These are phyloP conservation scores for Phytopythium delawarense DNA, from an alignment of 352 stramenopile species.

Conservation along the genomic window DNA sequence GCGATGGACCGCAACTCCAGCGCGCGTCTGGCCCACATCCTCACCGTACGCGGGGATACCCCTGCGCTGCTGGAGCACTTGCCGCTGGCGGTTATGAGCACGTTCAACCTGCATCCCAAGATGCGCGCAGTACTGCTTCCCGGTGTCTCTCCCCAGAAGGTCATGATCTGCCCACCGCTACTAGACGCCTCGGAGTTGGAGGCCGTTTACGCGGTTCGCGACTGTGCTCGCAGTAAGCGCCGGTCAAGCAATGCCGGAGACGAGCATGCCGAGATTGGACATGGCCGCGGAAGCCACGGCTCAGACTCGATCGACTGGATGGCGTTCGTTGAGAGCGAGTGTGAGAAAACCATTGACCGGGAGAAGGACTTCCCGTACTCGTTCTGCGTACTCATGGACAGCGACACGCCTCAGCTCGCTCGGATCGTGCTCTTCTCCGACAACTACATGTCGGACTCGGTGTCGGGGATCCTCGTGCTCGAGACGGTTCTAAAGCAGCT, in stretches of 20 bases:
- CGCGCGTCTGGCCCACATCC: conserved; percentile 44
- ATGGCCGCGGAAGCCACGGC: background rate
- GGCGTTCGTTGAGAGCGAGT: conserved; percentile 39
- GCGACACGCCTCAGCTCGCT: conserved; percentile 30
- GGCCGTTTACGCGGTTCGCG: conserved; percentile 20
- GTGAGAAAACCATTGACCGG: conserved; percentile 35
- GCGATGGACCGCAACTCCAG: conserved; percentile 44
- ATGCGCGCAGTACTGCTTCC: conserved; percentile 45
- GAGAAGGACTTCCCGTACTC: conserved; percentile 45
- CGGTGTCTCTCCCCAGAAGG: conserved; percentile 36
- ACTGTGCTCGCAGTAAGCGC: conserved; percentile 19
- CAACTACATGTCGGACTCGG: conserved; percentile 60
- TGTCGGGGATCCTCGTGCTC: conserved; percentile 39
- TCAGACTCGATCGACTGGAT: conserved; percentile 27
- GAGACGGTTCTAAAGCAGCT: conserved; percentile 17
- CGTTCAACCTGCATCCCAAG: conserved; percentile 55
- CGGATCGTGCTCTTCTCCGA: conserved; percentile 47
- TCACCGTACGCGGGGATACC: conserved; percentile 44
- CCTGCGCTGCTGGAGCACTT: conserved; percentile 27
- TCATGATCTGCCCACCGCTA: conserved; percentile 45
- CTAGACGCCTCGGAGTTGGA: conserved; percentile 40
- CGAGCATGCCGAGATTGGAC: background rate
- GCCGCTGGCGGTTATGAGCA: conserved; percentile 36
- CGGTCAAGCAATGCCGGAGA: background rate
- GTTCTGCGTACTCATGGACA: conserved; percentile 38